phyloP scores from a whole-genome alignment of 179 eudicot species.

The Spergularia azorica region DNA sequence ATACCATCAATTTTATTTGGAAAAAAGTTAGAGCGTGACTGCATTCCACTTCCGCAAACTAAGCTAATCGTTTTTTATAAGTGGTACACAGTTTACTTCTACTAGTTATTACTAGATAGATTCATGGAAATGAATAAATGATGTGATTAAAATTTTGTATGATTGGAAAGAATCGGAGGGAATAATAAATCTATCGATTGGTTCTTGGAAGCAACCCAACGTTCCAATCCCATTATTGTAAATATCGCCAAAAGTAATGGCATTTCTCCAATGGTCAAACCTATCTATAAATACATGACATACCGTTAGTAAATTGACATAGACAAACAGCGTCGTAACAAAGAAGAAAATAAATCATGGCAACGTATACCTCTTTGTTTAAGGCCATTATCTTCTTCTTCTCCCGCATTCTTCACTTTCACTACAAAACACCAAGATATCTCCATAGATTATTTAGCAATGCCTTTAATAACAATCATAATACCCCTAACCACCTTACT shows the following conservation, averaged over 20 bases:
- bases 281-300: slow-evolving; percentile 20
- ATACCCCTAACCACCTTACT: slow-evolving; percentile 16
- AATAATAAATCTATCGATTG: no score
- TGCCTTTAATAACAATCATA: slow-evolving; percentile 9
- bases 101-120: no score
- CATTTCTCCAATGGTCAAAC: neutral
- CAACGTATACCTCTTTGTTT: slow-evolving; percentile 26
- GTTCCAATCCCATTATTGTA: slow-evolving; percentile 24
- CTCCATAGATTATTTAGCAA: slow-evolving; percentile 39
- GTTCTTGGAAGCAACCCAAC: neutral
- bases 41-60: no score
- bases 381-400: slow-evolving; percentile 43
- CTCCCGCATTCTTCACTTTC: slow-evolving; percentile 40
- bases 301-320: neutral
- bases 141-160: no score
- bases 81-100: no score
- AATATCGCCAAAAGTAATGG: slow-evolving; percentile 15
- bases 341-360: slow-evolving; percentile 12
- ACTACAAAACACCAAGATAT: slow-evolving; percentile 40
- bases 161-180: no score
- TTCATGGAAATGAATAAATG: no score
- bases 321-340: neutral
- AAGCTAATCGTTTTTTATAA: no score
- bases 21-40: no score
- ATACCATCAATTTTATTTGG: no score